Evolutionary conservation across 352 stramenopile genomes (phyloP), one percentile per base, ranked within the genome.

Genomic region (Pilasporangium apinafurcum): DNA sequence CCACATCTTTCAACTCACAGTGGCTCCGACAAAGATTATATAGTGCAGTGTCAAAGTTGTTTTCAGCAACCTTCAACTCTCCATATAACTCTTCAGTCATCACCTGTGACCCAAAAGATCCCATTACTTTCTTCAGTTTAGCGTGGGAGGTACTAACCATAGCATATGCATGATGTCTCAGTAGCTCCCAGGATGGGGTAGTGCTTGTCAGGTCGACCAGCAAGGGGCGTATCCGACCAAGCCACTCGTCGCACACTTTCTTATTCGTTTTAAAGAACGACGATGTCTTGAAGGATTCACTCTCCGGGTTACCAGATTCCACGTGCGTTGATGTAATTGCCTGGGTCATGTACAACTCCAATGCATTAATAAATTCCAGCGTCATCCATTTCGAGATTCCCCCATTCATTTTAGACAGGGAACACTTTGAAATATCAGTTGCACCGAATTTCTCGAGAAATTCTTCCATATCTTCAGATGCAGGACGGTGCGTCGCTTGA

Each of bases 231-330:
- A 86, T 85, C 14, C 73, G 62, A 25, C 62, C 65, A 25, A 88
- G 57, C 76, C 76, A 88, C 31, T 86, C 76, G 24, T 85, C 69
- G 50, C 76, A 88, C 20, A 88, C 76, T 22, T 54, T 57, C 14
- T 67, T 74, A 41, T 88, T 88, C 13, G 74, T 68, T 54, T 56
- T 66, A 57, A 74, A 88, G 37, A 88, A 88, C 12, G 67, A 27
- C 14, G 48, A 31, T 0, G 57, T 57, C 40, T 83, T 84, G 39
- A 60, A 55, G 12, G 56, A 39, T 25, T 82, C 65, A 30, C 65
- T 70, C n/a, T 86, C 65, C 2, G 48, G 42, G 12, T 67, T 62
- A 34, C 27, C 56, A 25, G 51, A 37, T 16, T 68, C 53, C 29
- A 44, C 32, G 4, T 51, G 42, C 3, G 30, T 45, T 1, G 52